Percentiles rank a stretch among this genome's conserved stretches.
These are phyloP conservation scores for Draba incana DNA, from an alignment of 345 rosid genomes.

Conservation along the genomic window DNA sequence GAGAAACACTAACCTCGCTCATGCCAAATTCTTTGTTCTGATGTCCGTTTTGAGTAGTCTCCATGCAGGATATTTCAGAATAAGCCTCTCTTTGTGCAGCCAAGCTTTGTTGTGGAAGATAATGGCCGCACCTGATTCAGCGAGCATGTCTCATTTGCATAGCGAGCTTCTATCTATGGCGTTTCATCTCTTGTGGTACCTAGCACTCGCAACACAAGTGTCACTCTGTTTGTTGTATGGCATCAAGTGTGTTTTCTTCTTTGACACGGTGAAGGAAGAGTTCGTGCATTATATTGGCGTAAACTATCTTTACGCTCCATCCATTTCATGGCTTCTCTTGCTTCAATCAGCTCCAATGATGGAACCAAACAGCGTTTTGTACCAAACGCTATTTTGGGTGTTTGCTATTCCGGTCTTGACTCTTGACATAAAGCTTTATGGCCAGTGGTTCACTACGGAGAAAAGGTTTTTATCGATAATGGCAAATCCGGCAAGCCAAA, in stretches of 20 bases:
- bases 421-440: conserved; percentile 68
- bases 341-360: conserved; percentile 61
- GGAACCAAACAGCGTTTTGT: conserved; percentile 18
- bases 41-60: conserved; percentile 41
- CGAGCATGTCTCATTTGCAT: conserved; percentile 38
- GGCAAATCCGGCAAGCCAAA: conserved; percentile 70
- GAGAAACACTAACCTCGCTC: conserved; percentile 9
- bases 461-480: conserved; percentile 54
- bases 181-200: conserved; percentile 50
- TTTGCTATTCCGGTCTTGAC: conserved; percentile 53
- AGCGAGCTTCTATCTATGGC: conserved; percentile 46
- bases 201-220: conserved; percentile 46
- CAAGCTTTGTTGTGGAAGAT: conserved; percentile 61
- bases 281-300: conserved; percentile 62
- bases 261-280: conserved; percentile 53
- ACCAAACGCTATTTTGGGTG: conserved; percentile 45
- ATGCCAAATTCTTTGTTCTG: conserved; percentile 29
- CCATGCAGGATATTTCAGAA: conserved; percentile 63
- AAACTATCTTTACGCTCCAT: conserved; percentile 70
- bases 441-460: conserved; percentile 80
- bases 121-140: conserved; percentile 39
- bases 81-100: conserved; percentile 57
- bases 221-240: conserved; percentile 46
- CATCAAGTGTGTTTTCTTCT: conserved; percentile 47
- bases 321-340: conserved; percentile 66